phyloP scores from a whole-genome alignment of 148 eudicot genomes.

The Rhododendron simsii region DNA sequence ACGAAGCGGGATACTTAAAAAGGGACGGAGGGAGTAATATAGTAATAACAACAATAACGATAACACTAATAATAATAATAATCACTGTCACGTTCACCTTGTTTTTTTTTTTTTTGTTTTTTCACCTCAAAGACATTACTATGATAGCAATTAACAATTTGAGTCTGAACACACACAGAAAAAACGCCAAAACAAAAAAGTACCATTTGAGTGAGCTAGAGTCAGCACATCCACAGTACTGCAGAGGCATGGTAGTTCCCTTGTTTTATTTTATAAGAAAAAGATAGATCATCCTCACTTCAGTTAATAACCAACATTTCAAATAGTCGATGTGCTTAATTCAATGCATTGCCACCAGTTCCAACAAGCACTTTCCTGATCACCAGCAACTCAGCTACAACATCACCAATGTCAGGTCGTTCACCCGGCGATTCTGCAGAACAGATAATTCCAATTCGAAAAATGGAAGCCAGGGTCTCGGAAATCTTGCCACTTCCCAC shows the following conservation, averaged over 20 bases:
- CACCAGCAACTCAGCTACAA: neutral
- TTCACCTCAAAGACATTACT: too few species aligned
- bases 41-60: too few species aligned
- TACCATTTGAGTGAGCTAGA: too few species aligned
- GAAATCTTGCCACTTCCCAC: neutral
- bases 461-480: neutral
- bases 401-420: neutral
- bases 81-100: too few species aligned
- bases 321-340: neutral
- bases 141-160: neutral
- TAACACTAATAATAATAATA: too few species aligned
- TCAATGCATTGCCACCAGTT: neutral
- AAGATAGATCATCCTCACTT: neutral
- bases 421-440: conserved; percentile 2
- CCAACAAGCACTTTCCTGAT: neutral
- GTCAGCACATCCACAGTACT: neutral
- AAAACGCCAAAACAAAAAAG: too few species aligned
- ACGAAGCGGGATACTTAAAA: too few species aligned
- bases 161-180: too few species aligned
- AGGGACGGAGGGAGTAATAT: too few species aligned
- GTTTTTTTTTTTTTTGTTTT: too few species aligned
- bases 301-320: neutral
- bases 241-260: neutral
- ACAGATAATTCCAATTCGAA: conserved; percentile 3
- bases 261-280: too few species aligned